phyloP scores from a whole-genome alignment of 2,329 filamentous ascomycete genomes.

The Stromatinia cepivora region DNA sequence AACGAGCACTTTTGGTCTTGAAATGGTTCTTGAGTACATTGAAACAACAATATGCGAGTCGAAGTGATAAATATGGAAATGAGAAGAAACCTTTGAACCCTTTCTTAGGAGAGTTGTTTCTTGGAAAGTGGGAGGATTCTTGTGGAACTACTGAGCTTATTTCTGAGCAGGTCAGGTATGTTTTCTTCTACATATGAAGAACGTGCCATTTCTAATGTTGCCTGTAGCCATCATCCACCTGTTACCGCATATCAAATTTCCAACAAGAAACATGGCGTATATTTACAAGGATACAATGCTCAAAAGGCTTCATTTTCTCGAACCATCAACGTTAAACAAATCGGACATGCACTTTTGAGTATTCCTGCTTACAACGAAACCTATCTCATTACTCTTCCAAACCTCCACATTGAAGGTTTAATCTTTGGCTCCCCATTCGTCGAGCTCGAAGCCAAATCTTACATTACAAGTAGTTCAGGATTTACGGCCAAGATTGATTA shows the following conservation, averaged over 20 bases:
- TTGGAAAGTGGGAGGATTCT: slow-evolving; percentile 85
- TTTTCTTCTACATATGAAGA: background rate
- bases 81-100: slow-evolving; percentile 99
- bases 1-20: slow-evolving; percentile 81
- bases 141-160: slow-evolving; percentile 81
- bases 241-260: slow-evolving; percentile 92
- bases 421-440: slow-evolving; percentile 85
- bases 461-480: slow-evolving; percentile 83
- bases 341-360: slow-evolving; percentile 83
- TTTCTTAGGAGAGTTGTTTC: slow-evolving; percentile 90
- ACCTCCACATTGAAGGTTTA: slow-evolving; percentile 89
- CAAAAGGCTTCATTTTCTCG: slow-evolving; percentile 94
- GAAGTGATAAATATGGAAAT: slow-evolving; percentile 77
- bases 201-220: slow-evolving; percentile 21
- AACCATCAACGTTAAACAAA: slow-evolving; percentile 93
- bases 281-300: slow-evolving; percentile 85
- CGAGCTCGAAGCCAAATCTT: slow-evolving; percentile 81
- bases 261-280: slow-evolving; percentile 80
- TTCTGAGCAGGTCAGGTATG: slow-evolving; percentile 86
- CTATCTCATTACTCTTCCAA: slow-evolving; percentile 89
- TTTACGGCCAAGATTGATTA: slow-evolving; percentile 91
- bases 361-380: slow-evolving; percentile 59
- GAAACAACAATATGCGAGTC: slow-evolving; percentile 77
- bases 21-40: slow-evolving; percentile 95
- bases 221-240: slow-evolving; percentile 77